Evolutionary conservation across 164 flowering plant genomes (phyloP), one percentile per base, ranked within the genome.

Genomic region (Aristolochia californica): DNA sequence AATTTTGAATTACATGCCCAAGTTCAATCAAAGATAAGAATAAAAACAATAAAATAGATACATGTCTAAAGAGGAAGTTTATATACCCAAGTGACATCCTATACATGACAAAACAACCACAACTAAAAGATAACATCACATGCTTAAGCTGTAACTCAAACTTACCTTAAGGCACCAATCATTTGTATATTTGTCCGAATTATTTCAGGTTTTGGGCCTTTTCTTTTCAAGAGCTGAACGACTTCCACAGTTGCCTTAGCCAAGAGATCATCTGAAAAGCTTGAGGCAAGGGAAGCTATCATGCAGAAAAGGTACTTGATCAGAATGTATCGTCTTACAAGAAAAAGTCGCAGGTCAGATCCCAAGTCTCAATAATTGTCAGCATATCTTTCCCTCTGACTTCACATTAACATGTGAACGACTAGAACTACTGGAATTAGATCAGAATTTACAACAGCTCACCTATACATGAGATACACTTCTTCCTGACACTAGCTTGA

Each of bases 171-270:
- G 53, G 99, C 90, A 54, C 96, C 99, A 69, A 94, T 80, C 99
- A 90, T 88, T 75, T 94, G 99, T 77, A 94, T 94, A 66, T 90
- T 87, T 64, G 99, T 88, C 0, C 93, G 83, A 5, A 77, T 83
- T 67, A 89, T 70, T 62, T 94, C 99, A 55, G 91, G 70, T 68
- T 90, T 94, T 43, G 64, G 48, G 48, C 77, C 76, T 72, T 82
- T 86, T 49, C 55, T 83, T 70, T 74, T 77, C 70, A 90, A 76
- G 66, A 80, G 77, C 56, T 62, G 74, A 63, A 90, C 91, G 73
- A 90, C 87, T 65, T 85, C 87, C 55, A 65, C 66, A 4, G 99
- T 94, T 62, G 87, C 86, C 72, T 78, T 85, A 16, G 91, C 91
- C 71, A 94, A 72, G 71, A 94, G 70, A 72, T 94, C 97, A 76